Base-by-base conservation (phyloP, 75 land plant genomes). In the Larix kaempferi region DNA sequence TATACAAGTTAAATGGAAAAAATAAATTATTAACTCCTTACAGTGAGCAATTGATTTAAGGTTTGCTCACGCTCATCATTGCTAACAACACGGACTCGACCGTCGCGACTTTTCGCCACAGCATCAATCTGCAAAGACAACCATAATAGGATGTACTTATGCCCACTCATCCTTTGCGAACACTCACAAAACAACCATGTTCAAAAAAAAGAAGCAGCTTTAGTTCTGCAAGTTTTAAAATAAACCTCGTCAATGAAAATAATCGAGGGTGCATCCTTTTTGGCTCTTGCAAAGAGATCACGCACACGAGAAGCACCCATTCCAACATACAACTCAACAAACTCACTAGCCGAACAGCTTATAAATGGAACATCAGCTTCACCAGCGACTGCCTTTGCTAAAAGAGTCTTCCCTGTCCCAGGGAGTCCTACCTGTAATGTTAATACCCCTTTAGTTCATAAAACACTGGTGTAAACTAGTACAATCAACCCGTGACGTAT, bases 231-330 rank as follows among this genome's bases (percentile, higher is more conserved):
- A n/a, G n/a, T n/a, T n/a, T n/a, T n/a, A n/a, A n/a, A n/a, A 84
- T 21, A n/a, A 75, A 86, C 99, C 98, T 97, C 99, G 84, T 97
- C 99, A 75, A 97, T 97, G 74, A 97, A 97, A 55, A 97, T 90
- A 69, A 97, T 97, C n/a, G 99, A 94, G 19, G 99, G 99, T 63
- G 99, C 95, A 75, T 97, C 98, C 82, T 97, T 97, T 83, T 97
- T 97, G 63, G 99, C 99, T 61, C 99, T 89, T 71, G 98, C 86
- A 89, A 97, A 97, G 13, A 97, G 87, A 77, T 97, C 99, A 73
- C 99, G 91, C 57, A 97, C 99, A 77, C 99, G 91, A 41, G 99
- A 97, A 22, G 99, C 99, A 23, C 99, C 99, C 98, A 97, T 97
- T 63, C 99, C 99, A 75, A 97, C 99, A 89, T 92, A 97, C 52